Percentiles rank a stretch among this genome's conserved stretches.
These are phyloP conservation scores for Trifolium repens DNA, from an alignment of 306 rosid species.

Conservation along the genomic window DNA sequence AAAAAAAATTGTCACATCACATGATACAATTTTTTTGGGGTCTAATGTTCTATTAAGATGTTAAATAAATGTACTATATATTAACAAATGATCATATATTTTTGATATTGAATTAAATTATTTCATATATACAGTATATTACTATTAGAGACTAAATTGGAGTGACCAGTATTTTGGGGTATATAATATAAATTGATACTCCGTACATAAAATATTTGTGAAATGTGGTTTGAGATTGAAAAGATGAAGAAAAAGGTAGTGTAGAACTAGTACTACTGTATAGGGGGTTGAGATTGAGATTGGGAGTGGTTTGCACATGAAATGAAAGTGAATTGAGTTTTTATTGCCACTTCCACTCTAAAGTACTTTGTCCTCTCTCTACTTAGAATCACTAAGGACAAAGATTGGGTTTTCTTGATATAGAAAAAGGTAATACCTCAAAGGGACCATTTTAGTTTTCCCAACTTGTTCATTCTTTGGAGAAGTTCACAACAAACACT, in stretches of 20 bases:
- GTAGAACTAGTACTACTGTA: neutral
- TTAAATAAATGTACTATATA: too few species aligned
- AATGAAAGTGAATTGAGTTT: constrained; percentile 35
- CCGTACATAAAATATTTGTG: neutral
- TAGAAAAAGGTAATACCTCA: constrained; percentile 40
- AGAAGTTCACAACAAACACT: constrained; percentile 43
- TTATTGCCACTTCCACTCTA: constrained; percentile 44
- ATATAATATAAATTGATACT: too few species aligned
- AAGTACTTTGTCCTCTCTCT: constrained; percentile 52
- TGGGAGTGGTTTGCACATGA: constrained; percentile 34
- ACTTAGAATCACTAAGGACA: constrained; percentile 47
- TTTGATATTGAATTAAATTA: too few species aligned
- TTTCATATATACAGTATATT: too few species aligned
- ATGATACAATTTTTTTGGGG: too few species aligned
- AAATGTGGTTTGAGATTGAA: neutral
- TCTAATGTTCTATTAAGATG: too few species aligned
- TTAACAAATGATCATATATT: too few species aligned
- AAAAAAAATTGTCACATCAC: too few species aligned
- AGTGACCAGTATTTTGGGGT: too few species aligned
- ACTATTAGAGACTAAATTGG: too few species aligned
- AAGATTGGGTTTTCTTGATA: constrained; percentile 54
- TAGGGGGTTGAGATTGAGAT: neutral
- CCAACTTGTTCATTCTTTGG: constrained; percentile 57
- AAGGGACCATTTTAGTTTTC: constrained; percentile 48
- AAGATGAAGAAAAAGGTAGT: neutral